Percentiles rank a stretch among this genome's conserved stretches.
These are phyloP conservation scores for Pichia sporocuriosa DNA, from an alignment of 805 yeast species.

Conservation along the genomic window DNA sequence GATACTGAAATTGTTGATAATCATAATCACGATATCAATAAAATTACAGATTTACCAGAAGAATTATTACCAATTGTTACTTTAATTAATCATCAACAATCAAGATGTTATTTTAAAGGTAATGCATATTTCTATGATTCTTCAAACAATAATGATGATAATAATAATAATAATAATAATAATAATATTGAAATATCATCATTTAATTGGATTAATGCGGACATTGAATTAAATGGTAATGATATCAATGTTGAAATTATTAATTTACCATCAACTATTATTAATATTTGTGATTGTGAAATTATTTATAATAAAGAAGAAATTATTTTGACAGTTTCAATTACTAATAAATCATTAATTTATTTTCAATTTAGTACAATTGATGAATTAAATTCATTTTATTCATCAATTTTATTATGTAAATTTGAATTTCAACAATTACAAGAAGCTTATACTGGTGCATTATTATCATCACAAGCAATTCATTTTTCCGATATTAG, in stretches of 20 bases:
- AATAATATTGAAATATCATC: no score
- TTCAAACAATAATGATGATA: background rate
- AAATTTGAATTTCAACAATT: conserved; percentile 50
- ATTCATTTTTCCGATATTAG: conserved; percentile 50
- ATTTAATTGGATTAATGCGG: conserved; percentile 22
- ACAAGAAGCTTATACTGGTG: conserved; percentile 62
- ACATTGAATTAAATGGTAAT: conserved; percentile 38
- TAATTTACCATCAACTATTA: conserved; percentile 37
- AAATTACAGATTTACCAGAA: conserved; percentile 36
- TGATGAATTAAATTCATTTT: conserved; percentile 26
- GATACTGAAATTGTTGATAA: background rate
- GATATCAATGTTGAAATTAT: conserved; percentile 41
- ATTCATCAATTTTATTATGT: conserved; percentile 45
- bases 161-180: no score
- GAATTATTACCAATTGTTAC: conserved; percentile 70
- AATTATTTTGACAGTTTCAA: conserved; percentile 13
- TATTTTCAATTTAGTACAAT: conserved; percentile 21
- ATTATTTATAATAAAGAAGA: conserved; percentile 14
- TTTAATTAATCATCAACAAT: conserved; percentile 61
- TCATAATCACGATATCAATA: background rate
- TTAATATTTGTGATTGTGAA: conserved; percentile 44
- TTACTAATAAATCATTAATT: conserved; percentile 23
- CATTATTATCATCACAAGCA: conserved; percentile 52
- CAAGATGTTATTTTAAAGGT: conserved; percentile 43
- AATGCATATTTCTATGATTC: conserved; percentile 6